phyloP scores from a whole-genome alignment of 2,329 filamentous ascomycete species.

The Botrytis fragariae region DNA sequence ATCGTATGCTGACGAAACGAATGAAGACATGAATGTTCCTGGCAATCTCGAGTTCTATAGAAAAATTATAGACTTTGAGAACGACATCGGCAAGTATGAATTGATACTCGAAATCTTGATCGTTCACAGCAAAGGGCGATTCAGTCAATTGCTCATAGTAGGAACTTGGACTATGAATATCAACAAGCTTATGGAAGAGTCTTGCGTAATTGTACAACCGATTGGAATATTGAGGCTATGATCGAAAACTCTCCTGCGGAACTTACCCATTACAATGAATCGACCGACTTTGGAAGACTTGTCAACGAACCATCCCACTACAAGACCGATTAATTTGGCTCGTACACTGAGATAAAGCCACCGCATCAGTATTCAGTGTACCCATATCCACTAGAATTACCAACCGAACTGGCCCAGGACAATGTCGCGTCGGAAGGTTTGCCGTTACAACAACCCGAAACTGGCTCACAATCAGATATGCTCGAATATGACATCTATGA shows the following conservation, averaged over 20 bases:
- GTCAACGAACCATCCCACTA: background rate
- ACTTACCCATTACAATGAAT: background rate
- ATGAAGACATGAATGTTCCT: background rate
- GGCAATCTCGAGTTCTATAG: background rate
- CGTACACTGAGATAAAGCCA: background rate
- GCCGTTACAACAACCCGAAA: too few relatives aligned
- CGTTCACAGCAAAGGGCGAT: background rate
- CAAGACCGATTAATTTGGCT: background rate
- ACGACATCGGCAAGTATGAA: background rate
- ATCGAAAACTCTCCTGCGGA: background rate
- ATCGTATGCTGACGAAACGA: background rate
- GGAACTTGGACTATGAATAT: background rate
- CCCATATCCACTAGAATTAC: background rate
- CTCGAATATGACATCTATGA: background rate
- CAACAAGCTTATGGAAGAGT: background rate
- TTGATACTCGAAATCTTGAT: background rate
- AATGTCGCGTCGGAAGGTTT: background rate
- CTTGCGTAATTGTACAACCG: background rate
- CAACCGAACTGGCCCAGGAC: background rate
- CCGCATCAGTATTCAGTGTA: background rate
- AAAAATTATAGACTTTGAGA: background rate
- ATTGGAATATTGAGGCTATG: background rate
- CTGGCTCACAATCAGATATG: background rate
- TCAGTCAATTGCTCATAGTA: background rate
- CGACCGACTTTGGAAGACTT: background rate